A percentile compares a stretch with the other conserved stretches of the same genome.
phyloP scores from a whole-genome alignment of 2,329 filamentous ascomycete species.

The Diatrype stigma region DNA sequence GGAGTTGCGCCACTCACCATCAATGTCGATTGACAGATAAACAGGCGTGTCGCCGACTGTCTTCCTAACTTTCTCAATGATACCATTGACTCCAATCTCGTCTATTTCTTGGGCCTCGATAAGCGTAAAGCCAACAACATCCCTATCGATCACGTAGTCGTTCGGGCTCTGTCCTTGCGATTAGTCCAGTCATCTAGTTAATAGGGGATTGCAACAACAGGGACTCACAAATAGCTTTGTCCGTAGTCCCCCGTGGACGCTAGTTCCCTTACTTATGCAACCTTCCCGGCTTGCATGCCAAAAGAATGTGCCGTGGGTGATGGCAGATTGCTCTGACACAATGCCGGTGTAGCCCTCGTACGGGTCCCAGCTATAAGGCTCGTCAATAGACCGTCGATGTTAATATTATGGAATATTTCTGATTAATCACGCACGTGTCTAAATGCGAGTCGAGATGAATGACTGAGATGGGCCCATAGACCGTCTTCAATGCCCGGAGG shows the following conservation, averaged over 20 bases:
- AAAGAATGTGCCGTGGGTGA: conserved; percentile 6
- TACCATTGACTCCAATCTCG: conserved; percentile 3
- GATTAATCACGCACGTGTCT: conserved; percentile 14
- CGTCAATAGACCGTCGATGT: neutral
- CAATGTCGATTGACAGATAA: conserved; percentile 6
- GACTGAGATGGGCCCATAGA: conserved; percentile 25
- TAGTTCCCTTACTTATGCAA: conserved; percentile 4
- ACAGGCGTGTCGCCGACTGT: conserved; percentile 1
- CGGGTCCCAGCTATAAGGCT: neutral
- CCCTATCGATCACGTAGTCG: conserved; percentile 2
- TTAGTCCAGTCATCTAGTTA: too few relatives aligned
- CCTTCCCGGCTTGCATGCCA: conserved; percentile 5
- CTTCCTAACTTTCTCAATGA: conserved; percentile 1
- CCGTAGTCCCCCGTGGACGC: conserved; percentile 4
- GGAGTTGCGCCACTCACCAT: conserved; percentile 1
- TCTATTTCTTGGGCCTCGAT: conserved; percentile 5
- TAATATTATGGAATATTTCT: too few relatives aligned
- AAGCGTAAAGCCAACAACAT: conserved; percentile 1
- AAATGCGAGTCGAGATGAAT: conserved; percentile 29
- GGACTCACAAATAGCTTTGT: conserved; percentile 2
- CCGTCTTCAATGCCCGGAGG: conserved; percentile 20
- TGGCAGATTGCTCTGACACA: conserved; percentile 13
- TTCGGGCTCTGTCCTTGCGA: conserved; percentile 1
- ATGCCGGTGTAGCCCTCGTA: conserved; percentile 1
- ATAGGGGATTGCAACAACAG: neutral